Evolutionary conservation across 495 filamentous ascomycete genomes (phyloP).

Genomic region (Podospora didyma): DNA sequence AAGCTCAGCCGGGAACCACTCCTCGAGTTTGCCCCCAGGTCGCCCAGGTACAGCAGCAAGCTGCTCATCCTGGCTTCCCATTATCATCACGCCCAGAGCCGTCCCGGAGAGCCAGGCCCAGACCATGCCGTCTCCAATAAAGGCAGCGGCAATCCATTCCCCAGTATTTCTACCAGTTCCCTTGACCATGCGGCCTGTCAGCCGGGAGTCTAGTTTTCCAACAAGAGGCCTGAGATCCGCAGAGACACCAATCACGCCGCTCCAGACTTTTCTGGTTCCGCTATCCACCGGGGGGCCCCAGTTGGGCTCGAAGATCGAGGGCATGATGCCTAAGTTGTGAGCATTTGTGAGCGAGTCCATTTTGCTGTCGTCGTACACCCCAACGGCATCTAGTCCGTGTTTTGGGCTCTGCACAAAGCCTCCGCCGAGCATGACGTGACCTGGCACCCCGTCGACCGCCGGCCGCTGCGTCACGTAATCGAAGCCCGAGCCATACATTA

Average conservation of each 20-base stretch:
- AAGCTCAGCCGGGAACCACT: not conserved
- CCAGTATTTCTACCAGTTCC: not conserved
- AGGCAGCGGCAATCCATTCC: not conserved
- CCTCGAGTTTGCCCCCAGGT: not conserved
- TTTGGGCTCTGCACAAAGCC: not conserved
- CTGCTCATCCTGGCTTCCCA: not conserved
- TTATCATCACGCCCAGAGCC: not conserved
- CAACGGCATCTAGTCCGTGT: not conserved
- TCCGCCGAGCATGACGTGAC: not conserved
- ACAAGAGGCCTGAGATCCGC: not conserved
- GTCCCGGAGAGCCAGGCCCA: not conserved
- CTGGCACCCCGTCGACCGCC: not conserved
- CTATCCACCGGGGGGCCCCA: not conserved
- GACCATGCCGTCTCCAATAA: not conserved
- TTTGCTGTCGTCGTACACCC: not conserved
- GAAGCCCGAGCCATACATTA: not conserved
- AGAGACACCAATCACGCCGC: not conserved
- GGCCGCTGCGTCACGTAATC: not conserved
- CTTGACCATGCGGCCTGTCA: not conserved
- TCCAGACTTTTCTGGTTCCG: not conserved
- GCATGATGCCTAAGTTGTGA: not conserved
- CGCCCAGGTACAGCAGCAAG: not conserved
- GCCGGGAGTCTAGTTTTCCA: not conserved
- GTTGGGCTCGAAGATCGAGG: not conserved
- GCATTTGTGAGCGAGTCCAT: not conserved